A percentile compares a stretch with the other conserved stretches of the same genome.
Conservation (phyloP, 2,329 filamentous ascomycete genomes). For the Teratosphaeriaceae sp. region DNA sequence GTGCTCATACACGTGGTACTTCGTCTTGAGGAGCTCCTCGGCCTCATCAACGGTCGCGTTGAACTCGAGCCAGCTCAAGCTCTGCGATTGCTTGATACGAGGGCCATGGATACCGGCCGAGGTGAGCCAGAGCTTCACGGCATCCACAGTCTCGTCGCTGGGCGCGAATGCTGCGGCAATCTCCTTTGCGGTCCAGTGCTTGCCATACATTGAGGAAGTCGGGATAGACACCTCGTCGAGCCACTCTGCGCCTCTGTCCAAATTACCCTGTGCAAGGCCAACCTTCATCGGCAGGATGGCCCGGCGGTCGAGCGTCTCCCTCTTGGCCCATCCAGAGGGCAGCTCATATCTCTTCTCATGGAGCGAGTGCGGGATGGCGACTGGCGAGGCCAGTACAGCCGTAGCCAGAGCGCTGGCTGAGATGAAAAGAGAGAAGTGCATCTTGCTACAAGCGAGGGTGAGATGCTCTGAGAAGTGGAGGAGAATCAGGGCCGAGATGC, state of each 20-base stretch:
- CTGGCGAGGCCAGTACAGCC: slow-evolving; percentile 16
- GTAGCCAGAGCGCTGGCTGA: slow-evolving; percentile 13
- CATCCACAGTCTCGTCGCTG: slow-evolving; percentile 39
- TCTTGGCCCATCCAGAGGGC: slow-evolving; percentile 24
- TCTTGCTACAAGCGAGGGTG: slow-evolving; percentile 8
- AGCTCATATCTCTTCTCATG: slow-evolving; percentile 26
- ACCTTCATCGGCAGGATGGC: slow-evolving; percentile 29
- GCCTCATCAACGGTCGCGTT: slow-evolving; percentile 49
- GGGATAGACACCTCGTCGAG: slow-evolving; percentile 37
- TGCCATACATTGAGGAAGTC: slow-evolving; percentile 32
- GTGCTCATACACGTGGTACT: slow-evolving; percentile 48
- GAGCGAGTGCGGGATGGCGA: slow-evolving; percentile 18
- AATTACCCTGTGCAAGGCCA: slow-evolving; percentile 29
- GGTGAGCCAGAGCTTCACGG: slow-evolving; percentile 50
- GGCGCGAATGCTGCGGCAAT: slow-evolving; percentile 36
- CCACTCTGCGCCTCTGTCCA: slow-evolving; percentile 26
- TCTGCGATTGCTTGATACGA: slow-evolving; percentile 45
- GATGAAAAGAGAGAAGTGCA: slow-evolving; percentile 18
- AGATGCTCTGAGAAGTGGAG: slow-evolving; percentile 1
- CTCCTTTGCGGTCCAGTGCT: slow-evolving; percentile 37
- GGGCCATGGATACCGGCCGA: slow-evolving; percentile 44
- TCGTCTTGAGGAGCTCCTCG: slow-evolving; percentile 47
- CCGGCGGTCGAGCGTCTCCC: slow-evolving; percentile 19
- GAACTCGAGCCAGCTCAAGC: slow-evolving; percentile 50
- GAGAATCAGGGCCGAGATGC: slow-evolving; percentile 1